Percentiles rank a stretch among this genome's conserved stretches.
Evolutionary conservation across 345 rosid species (phyloP).

Genomic region (Bruguiera parviflora): DNA sequence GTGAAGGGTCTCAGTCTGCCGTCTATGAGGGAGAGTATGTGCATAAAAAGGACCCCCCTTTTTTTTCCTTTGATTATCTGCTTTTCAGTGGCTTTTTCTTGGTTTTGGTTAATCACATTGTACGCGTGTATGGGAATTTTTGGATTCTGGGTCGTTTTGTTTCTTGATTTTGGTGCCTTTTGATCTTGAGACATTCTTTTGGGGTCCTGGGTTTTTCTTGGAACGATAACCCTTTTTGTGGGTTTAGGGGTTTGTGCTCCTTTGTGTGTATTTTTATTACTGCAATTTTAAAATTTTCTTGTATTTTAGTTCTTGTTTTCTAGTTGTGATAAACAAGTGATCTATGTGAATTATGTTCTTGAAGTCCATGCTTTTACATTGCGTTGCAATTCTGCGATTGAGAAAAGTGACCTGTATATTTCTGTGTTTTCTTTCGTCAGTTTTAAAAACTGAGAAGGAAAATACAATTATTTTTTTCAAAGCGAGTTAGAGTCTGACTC

Average conservation of each 20-base stretch:
- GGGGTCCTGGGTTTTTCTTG: conserved; percentile 3
- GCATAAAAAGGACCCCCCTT: background rate
- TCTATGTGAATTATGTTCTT: background rate
- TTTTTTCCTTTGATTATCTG: background rate
- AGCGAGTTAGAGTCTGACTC: background rate
- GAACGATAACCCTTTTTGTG: conserved; percentile 2
- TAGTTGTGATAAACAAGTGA: background rate
- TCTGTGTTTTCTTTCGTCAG: background rate
- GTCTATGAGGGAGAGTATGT: conserved; percentile 57
- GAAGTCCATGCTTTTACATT: background rate
- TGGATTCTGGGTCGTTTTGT: background rate
- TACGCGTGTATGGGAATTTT: conserved; percentile 15
- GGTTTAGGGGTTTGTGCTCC: background rate
- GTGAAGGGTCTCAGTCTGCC: conserved; percentile 45
- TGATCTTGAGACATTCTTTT: background rate
- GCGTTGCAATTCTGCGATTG: background rate
- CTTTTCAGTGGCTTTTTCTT: background rate
- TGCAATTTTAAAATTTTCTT: background rate
- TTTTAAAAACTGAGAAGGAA: background rate
- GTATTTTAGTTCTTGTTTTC: background rate
- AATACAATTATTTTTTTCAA: background rate
- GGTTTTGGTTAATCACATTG: conserved; percentile 15
- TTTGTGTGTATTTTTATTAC: background rate
- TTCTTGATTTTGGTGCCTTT: background rate
- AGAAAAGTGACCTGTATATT: too few relatives aligned